Conservation (phyloP, 495 filamentous ascomycete species). For the Penicillium daleae region DNA sequence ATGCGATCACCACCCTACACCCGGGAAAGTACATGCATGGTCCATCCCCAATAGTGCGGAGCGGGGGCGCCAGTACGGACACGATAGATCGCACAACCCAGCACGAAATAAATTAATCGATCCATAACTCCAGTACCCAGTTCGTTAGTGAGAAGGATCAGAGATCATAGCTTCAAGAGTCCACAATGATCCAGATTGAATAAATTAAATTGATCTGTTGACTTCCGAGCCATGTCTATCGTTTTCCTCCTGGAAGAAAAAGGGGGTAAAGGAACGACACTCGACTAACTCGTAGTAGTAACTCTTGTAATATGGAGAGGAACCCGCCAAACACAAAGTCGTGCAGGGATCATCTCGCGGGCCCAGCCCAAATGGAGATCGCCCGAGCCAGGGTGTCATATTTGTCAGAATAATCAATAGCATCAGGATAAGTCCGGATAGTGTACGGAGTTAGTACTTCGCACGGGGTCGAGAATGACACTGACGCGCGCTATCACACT, state of each 20-base stretch:
- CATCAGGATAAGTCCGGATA: not conserved
- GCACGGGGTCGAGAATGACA: not conserved
- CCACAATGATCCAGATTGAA: not conserved
- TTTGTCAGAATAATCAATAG: slow-evolving; percentile 4
- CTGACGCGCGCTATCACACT: not conserved
- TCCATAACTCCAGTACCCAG: not conserved
- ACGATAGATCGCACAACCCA: slow-evolving; percentile 3
- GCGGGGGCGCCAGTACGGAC: not conserved
- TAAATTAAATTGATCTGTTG: not conserved
- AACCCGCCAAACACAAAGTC: not conserved
- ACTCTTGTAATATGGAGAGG: too few species aligned
- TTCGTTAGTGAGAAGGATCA: not conserved
- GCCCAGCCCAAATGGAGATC: slow-evolving; percentile 1
- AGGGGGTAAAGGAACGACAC: not conserved
- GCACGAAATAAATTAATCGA: not conserved
- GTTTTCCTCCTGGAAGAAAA: not conserved
- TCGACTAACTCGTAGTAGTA: too few species aligned
- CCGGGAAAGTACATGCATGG: slow-evolving; percentile 11
- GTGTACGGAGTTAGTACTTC: not conserved
- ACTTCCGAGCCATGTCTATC: not conserved
- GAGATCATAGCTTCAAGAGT: not conserved
- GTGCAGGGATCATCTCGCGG: slow-evolving; percentile 1
- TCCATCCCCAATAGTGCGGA: slow-evolving; percentile 14
- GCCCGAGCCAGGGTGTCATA: not conserved
- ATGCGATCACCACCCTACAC: not conserved